Percentiles rank a stretch among this genome's conserved stretches.
These are phyloP conservation scores for Brassica balearica DNA, from an alignment of 441 rosid species.

Conservation along the genomic window DNA sequence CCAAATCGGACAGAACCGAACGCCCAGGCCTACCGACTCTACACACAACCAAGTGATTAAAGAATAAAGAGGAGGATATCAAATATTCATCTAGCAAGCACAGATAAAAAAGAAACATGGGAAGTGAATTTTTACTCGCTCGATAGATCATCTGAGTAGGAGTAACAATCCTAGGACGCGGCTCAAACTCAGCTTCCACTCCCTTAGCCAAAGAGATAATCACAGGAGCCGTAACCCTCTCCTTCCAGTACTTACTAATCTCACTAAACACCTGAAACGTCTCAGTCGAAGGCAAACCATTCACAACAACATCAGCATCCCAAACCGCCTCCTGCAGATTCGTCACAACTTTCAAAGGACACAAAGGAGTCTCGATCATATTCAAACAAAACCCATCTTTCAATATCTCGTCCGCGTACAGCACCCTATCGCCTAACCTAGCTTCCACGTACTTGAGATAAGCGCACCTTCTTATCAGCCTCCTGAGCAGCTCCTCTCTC, in stretches of 20 bases:
- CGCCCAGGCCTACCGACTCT: not conserved
- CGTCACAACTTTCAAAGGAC: conserved; percentile 96
- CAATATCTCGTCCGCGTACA: conserved; percentile 91
- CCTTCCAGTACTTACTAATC: conserved; percentile 88
- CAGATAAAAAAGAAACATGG: conserved; percentile 19
- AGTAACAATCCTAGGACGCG: conserved; percentile 84
- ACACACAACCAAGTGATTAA: not conserved
- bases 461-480: conserved; percentile 92
- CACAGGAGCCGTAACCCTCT: conserved; percentile 77
- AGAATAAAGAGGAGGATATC: not conserved
- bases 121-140: conserved; percentile 71
- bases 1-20: no score
- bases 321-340: conserved; percentile 98
- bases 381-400: conserved; percentile 98
- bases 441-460: conserved; percentile 97
- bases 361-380: conserved; percentile 93
- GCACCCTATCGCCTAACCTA: conserved; percentile 86
- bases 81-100: not conserved
- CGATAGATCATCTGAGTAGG: conserved; percentile 92
- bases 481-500: conserved; percentile 86
- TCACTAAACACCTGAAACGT: conserved; percentile 83
- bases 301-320: conserved; percentile 98
- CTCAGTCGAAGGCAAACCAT: conserved; percentile 97
- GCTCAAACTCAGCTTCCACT: conserved; percentile 85
- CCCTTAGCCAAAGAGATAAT: conserved; percentile 94